Evolutionary conservation across 2,329 filamentous ascomycete species (phyloP), one percentile per base, ranked within the genome.

Genomic region (Phoma sp.): DNA sequence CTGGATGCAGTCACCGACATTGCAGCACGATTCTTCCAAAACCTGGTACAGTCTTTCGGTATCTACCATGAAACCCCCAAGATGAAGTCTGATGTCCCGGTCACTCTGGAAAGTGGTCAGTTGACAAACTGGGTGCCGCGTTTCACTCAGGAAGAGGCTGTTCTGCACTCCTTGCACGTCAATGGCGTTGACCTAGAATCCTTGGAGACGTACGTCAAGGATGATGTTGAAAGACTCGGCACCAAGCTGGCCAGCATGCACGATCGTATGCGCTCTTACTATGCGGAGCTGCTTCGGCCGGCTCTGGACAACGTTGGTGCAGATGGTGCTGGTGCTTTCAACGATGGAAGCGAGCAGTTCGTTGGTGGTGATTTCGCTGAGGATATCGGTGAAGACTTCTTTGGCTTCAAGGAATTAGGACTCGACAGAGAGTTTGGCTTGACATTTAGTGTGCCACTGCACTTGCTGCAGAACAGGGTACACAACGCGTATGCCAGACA

Each of bases 341-440:
- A 96, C 59, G 95, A 99, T 67, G 93, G 93, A 61, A 96, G 92
- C 74, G 95, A 99, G 61, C 95, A 98, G 72, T 99, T 98, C 65
- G 88, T 97, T 40, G 92, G 91, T 38, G 95, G 95, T 57, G 95
- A 99, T 75, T 99, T 99, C 73, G 95, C 95, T 0, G 95, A 97
- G 73, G 95, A 99, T 65, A 89, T 99, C 11, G 93, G 93, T 57
- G 95, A 99, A 79, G 95, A 99, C 77, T 99, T 97, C 84, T 99
- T 99, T 69, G 95, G 95, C 23, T 98, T 99, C 84, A 93, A 92
- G 72, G 93, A 96, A 56, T 85, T 99, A 38, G 95, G 95, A 36
- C 83, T 99, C 53, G 92, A 96, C 68, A 89, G 87, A 65, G 95
- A 99, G 72, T 89, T 98, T 71, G 93, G 93, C 15, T 88, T 93